These are phyloP conservation scores for Colletotrichum sansevieriae DNA, from an alignment of 2,329 filamentous ascomycete species.

Conservation along the genomic window DNA sequence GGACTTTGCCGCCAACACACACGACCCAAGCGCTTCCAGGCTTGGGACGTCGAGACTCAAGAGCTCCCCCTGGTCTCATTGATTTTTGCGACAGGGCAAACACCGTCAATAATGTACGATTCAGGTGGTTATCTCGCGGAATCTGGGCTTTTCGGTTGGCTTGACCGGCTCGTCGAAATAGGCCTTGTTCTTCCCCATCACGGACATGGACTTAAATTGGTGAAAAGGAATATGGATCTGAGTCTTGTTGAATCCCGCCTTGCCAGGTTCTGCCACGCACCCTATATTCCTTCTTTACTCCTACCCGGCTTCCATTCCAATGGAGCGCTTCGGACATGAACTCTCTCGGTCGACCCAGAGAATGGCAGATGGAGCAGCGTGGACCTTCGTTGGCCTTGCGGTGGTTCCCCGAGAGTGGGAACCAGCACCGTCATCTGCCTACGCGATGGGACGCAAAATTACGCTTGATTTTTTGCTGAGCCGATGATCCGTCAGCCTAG, in stretches of 20 bases:
- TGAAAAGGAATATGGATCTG: conserved; percentile 1
- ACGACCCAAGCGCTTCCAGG: conserved; percentile 11
- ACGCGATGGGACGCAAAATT: conserved; percentile 8
- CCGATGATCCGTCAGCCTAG: conserved; percentile 10
- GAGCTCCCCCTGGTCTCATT: conserved; percentile 15
- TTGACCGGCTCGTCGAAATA: conserved; percentile 5
- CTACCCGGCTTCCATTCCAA: neutral
- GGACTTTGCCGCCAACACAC: conserved; percentile 19
- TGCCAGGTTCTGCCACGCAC: neutral
- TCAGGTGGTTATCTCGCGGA: conserved; percentile 20
- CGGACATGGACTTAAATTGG: conserved; percentile 13
- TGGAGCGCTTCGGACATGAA: conserved; percentile 22
- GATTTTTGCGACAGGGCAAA: conserved; percentile 13
- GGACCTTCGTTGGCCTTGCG: conserved; percentile 13
- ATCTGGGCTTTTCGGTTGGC: conserved; percentile 10
- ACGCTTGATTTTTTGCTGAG: conserved; percentile 23
- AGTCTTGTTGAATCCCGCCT: conserved; percentile 19
- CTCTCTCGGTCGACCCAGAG: conserved; percentile 9
- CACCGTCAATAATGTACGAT: conserved; percentile 7
- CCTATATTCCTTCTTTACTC: conserved; percentile 11
- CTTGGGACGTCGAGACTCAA: neutral
- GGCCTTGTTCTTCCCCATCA: neutral
- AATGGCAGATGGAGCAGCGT: neutral
- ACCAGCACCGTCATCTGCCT: conserved; percentile 18
- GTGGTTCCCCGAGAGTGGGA: conserved; percentile 16